Conservation (phyloP, 805 yeast species). For the Candida ovalis region DNA sequence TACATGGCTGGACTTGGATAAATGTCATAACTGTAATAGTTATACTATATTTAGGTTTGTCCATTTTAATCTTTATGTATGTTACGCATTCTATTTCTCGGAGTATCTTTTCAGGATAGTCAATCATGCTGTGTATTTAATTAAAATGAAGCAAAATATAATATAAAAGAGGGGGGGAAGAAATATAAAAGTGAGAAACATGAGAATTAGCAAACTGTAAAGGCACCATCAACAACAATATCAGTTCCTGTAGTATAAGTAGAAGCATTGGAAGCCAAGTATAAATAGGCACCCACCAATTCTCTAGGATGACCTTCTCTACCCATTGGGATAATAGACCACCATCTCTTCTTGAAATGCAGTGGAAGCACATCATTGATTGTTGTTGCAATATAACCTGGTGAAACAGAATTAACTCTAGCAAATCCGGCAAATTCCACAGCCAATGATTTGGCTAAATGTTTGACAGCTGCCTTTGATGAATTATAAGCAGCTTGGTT, state of each 20-base stretch:
- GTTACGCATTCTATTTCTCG: too few relatives aligned
- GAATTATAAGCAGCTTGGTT: slow-evolving; percentile 47
- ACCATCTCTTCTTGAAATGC: slow-evolving; percentile 26
- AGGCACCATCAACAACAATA: slow-evolving; percentile 49
- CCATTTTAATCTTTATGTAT: too few relatives aligned
- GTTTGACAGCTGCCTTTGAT: slow-evolving; percentile 47
- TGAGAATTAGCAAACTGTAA: slow-evolving; percentile 30
- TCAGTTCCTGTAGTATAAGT: slow-evolving; percentile 48
- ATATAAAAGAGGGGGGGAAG: neutral
- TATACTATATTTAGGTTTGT: too few relatives aligned
- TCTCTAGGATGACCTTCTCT: slow-evolving; percentile 47
- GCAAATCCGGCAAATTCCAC: slow-evolving; percentile 49
- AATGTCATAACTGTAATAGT: too few relatives aligned
- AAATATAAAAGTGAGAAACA: neutral
- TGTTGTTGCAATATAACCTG: slow-evolving; percentile 48
- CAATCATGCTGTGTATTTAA: too few relatives aligned
- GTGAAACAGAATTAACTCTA: slow-evolving; percentile 48
- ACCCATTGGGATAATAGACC: slow-evolving; percentile 38
- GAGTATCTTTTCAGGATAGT: too few relatives aligned
- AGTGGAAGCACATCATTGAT: slow-evolving; percentile 31
- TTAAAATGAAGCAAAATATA: neutral
- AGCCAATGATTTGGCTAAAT: slow-evolving; percentile 43
- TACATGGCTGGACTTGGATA: too few relatives aligned
- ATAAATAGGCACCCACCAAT: slow-evolving; percentile 49
- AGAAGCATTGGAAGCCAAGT: slow-evolving; percentile 50